phyloP scores from a whole-genome alignment of 768 basidiomycete genomes.

The Naganishia friedmannii region DNA sequence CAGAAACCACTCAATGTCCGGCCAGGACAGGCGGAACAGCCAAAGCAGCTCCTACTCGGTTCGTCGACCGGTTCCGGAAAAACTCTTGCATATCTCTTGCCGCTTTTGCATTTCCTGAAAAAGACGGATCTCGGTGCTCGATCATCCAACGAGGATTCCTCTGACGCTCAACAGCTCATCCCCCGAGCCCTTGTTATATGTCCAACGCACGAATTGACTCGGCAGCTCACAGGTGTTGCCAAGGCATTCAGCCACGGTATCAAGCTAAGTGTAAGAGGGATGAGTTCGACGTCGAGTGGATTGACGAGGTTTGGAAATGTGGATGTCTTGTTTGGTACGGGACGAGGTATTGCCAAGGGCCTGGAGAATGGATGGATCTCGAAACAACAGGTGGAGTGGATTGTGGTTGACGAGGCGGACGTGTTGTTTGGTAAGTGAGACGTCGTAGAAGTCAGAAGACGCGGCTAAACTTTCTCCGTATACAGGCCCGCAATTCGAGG shows the following conservation, averaged over 20 bases:
- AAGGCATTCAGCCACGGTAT: constrained; percentile 70
- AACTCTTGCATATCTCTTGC: constrained; percentile 83
- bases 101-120: constrained; percentile 76
- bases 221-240: constrained; percentile 72
- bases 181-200: constrained; percentile 79
- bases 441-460: background rate
- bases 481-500: constrained; percentile 76
- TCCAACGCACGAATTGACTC: constrained; percentile 82
- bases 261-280: constrained; percentile 72
- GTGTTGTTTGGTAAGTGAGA: constrained; percentile 71
- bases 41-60: constrained; percentile 61
- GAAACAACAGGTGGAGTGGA: constrained; percentile 78
- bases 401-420: constrained; percentile 87
- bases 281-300: constrained; percentile 43
- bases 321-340: constrained; percentile 62
- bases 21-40: constrained; percentile 52
- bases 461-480: background rate
- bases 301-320: constrained; percentile 31
- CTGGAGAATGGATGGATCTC: constrained; percentile 59
- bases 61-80: constrained; percentile 91
- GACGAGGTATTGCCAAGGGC: constrained; percentile 57
- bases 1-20: constrained; percentile 35
- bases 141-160: background rate
- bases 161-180: constrained; percentile 54
- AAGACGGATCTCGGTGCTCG: constrained; percentile 55